Conservation (phyloP, 2,329 filamentous ascomycete species). For the Bipolaris cookei region DNA sequence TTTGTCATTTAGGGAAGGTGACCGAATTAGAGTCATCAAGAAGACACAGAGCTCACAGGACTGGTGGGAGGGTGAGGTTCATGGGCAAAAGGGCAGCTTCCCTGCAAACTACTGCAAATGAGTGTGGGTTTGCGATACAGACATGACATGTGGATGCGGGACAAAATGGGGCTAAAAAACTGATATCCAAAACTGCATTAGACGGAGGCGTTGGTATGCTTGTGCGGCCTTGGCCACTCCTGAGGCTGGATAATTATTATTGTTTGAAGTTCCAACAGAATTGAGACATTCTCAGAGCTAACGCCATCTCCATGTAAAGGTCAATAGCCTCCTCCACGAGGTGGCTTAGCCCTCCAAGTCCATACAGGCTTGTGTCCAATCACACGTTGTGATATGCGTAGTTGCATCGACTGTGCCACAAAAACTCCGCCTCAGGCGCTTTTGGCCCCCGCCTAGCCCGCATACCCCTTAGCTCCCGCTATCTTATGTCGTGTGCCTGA, state of each 20-base stretch:
- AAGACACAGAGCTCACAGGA: conserved; percentile 81
- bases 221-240: not conserved
- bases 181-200: conserved; percentile 37
- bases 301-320: not conserved
- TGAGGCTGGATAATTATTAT: not conserved
- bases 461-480: conserved; percentile 11
- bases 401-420: not conserved
- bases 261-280: not conserved
- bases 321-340: not conserved
- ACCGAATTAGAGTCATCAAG: conserved; percentile 76
- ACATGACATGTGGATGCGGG: not conserved
- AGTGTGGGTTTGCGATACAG: not conserved
- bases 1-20: conserved; percentile 76
- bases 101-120: conserved; percentile 80
- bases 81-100: conserved; percentile 72
- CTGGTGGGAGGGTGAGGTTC: conserved; percentile 85
- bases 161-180: not conserved
- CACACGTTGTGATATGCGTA: not conserved
- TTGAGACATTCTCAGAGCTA: not conserved
- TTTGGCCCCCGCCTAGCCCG: conserved; percentile 11
- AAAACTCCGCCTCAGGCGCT: conserved; percentile 2
- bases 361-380: conserved; percentile 4
- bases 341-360: conserved; percentile 4
- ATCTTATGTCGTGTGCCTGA: not conserved
- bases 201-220: conserved; percentile 21